Percentiles rank a stretch among this genome's conserved stretches.
These are phyloP conservation scores for Galium porrigens DNA, from an alignment of 305 asterid genomes.

Conservation along the genomic window DNA sequence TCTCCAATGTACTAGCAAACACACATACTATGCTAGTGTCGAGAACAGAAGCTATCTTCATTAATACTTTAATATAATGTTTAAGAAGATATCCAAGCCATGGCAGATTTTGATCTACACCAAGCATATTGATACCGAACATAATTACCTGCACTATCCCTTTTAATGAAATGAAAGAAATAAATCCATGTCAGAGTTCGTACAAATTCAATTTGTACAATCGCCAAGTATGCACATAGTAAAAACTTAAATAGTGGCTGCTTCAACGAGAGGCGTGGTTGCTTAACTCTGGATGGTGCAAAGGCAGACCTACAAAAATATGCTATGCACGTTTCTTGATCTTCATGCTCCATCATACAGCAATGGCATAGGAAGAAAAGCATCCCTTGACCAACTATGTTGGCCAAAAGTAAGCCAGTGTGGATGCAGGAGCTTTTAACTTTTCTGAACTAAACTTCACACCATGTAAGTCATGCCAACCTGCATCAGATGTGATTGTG, in stretches of 20 bases:
- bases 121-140: neutral
- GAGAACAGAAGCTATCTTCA: neutral
- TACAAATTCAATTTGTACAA: neutral
- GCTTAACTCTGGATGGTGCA: neutral
- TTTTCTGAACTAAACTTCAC: conserved; percentile 20
- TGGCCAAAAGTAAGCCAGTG: conserved; percentile 2
- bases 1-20: no score
- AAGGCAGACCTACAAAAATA: neutral
- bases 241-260: neutral
- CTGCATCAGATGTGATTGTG: conserved; percentile 76
- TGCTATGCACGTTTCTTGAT: neutral
- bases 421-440: neutral
- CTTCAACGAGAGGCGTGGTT: neutral
- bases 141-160: neutral
- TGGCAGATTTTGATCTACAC: neutral
- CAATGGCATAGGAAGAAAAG: neutral
- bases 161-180: neutral
- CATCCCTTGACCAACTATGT: conserved; percentile 1
- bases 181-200: neutral
- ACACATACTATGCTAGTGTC: no score
- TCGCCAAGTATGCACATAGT: neutral
- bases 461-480: conserved; percentile 99
- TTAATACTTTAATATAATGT: neutral
- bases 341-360: neutral
- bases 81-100: neutral